phyloP scores from a whole-genome alignment of 1,284 basidiomycete species.

The Microbotryum violaceum region DNA sequence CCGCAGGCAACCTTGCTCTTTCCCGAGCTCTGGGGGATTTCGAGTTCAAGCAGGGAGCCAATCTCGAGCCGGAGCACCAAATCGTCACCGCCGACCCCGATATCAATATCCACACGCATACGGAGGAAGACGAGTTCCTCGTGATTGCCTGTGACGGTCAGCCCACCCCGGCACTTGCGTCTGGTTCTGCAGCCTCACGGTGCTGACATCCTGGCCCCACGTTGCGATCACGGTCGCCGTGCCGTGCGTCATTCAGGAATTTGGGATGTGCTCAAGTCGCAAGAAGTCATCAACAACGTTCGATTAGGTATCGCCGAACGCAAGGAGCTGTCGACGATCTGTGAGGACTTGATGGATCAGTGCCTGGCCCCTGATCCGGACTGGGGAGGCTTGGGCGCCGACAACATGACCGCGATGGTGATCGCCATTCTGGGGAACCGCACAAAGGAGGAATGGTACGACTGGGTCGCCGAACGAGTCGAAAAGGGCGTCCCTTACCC shows the following conservation, averaged over 20 bases:
- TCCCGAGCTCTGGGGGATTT: slow-evolving; percentile 96
- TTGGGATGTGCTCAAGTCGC: slow-evolving; percentile 94
- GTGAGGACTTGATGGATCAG: slow-evolving; percentile 83
- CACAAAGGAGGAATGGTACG: slow-evolving; percentile 85
- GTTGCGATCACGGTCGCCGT: slow-evolving; percentile 6
- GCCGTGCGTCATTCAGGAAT: slow-evolving; percentile 57
- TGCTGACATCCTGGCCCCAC: background rate
- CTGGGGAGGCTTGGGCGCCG: slow-evolving; percentile 91
- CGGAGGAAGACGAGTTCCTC: slow-evolving; percentile 89
- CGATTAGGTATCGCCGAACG: slow-evolving; percentile 75
- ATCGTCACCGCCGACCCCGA: slow-evolving; percentile 96
- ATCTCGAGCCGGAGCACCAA: slow-evolving; percentile 76
- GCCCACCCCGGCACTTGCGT: slow-evolving; percentile 32
- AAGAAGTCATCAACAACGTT: slow-evolving; percentile 86
- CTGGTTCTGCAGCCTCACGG: too few species aligned
- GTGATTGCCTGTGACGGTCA: slow-evolving; percentile 92
- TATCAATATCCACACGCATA: slow-evolving; percentile 68
- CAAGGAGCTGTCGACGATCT: slow-evolving; percentile 69
- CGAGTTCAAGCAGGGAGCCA: slow-evolving; percentile 92
- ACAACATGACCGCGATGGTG: slow-evolving; percentile 97
- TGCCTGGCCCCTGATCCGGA: slow-evolving; percentile 92
- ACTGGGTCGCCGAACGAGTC: slow-evolving; percentile 81
- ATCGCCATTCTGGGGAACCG: slow-evolving; percentile 80
- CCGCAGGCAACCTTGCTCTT: slow-evolving; percentile 82
- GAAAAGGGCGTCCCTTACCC: slow-evolving; percentile 61